Percentiles rank a stretch among this genome's conserved stretches.
Conservation (phyloP, 805 yeast genomes). For the Brettanomyces bruxellensis region DNA sequence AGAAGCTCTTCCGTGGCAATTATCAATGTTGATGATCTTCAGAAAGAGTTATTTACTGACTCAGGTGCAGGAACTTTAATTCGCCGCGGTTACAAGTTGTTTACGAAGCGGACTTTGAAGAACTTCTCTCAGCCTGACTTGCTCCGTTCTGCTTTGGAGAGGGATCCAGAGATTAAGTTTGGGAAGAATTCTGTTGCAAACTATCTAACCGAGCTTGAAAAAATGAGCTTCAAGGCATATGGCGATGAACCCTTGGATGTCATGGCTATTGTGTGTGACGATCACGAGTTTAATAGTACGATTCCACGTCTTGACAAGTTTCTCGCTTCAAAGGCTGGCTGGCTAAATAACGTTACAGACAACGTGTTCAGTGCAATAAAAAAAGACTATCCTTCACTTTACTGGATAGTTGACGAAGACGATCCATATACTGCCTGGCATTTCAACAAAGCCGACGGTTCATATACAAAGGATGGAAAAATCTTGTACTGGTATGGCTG, state of each 20-base stretch:
- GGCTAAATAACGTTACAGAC: constrained; percentile 97
- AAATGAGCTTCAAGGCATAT: constrained; percentile 58
- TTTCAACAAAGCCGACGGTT: constrained; percentile 89
- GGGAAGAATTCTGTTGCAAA: constrained; percentile 72
- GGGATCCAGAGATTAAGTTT: constrained; percentile 66
- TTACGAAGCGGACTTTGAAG: constrained; percentile 56
- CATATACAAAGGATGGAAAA: constrained; percentile 81
- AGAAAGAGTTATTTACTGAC: constrained; percentile 95
- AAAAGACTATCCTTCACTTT: constrained; percentile 63
- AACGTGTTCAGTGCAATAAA: constrained; percentile 79
- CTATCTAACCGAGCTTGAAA: constrained; percentile 66
- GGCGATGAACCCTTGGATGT: constrained; percentile 97
- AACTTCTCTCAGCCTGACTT: constrained; percentile 71
- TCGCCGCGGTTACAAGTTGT: constrained; percentile 90
- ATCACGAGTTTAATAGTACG: constrained; percentile 20
- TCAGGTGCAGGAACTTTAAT: constrained; percentile 98
- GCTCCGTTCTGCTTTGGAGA: constrained; percentile 64
- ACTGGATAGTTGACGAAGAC: constrained; percentile 86
- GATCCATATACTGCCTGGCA: constrained; percentile 89
- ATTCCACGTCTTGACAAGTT: constrained; percentile 77
- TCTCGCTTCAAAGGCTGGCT: constrained; percentile 79
- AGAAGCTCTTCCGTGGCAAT: constrained; percentile 97
- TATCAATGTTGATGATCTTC: constrained; percentile 88
- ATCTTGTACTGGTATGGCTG: constrained; percentile 94
- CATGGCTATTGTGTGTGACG: constrained; percentile 69